Base-by-base conservation (phyloP, 306 rosid genomes). In the Ormosia semicastrata region DNA sequence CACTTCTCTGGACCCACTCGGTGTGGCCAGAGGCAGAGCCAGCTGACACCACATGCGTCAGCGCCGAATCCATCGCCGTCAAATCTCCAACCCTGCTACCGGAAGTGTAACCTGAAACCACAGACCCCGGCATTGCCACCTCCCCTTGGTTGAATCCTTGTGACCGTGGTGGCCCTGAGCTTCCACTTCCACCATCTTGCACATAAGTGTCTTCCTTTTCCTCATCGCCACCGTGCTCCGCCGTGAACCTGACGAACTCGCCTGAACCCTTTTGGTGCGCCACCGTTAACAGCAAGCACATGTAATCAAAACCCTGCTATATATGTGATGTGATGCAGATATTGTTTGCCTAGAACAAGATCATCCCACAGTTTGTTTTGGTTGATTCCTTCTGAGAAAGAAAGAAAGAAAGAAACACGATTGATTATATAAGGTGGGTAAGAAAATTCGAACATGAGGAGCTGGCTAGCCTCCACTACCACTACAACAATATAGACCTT, bases 1-100 rank as follows among this genome's bases (percentile, higher is more conserved):
- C 80, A 52, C 79, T 72, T 9, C 75, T 41, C 3, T 75, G 86
- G 85, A 50, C 85, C 88, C 87, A 80, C 70, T 73, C 82, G 11
- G 59, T 37, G 14, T 66, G 65, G 15, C 85, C 65, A 67, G 83
- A 86, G 6, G 81, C 87, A 0, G 90, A 83, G 1, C 85, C 87
- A 17, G 64, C 4, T 0, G 92, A 83, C 17, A 64, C 73, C 47
- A 87, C 88, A 8, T 79, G 90, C 7, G 88, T 88, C 4, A 87
- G 83, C 13, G 84, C 91, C 8, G 95, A 82, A 34, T 88, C 92
- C 85, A 89, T 87, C 0, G 78, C 86, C 2, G 90, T 71, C 84
- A 75, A 71, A 0, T 24, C 24, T 24, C 24, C 1, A 24, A 24
- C 24, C 24, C 24, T 24, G 24, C 24, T 24, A 24, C 24, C 24